Percentiles rank a stretch among this genome's conserved stretches.
phyloP scores from a whole-genome alignment of 1,284 basidiomycete genomes.

The Schizophyllum commune region DNA sequence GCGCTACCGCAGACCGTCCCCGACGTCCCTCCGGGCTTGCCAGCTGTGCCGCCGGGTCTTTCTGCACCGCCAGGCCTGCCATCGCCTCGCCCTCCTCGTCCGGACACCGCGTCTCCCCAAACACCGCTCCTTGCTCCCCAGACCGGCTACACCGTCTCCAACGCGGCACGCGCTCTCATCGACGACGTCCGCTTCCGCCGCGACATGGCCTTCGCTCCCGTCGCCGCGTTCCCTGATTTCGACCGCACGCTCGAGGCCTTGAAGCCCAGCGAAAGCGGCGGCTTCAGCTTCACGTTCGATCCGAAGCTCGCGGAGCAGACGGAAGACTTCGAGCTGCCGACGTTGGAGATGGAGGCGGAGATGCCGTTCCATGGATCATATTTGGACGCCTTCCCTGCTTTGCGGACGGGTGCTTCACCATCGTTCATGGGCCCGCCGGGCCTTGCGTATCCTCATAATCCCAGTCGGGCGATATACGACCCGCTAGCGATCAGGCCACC shows the following conservation, averaged over 20 bases:
- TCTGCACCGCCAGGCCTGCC: conserved; percentile 63
- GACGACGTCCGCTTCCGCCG: conserved; percentile 78
- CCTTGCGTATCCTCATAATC: conserved; percentile 37
- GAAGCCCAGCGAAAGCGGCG: conserved; percentile 50
- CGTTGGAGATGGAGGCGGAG: conserved; percentile 45
- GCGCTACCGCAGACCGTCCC: conserved; percentile 34
- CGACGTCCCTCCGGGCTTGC: conserved; percentile 39
- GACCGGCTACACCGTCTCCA: conserved; percentile 81
- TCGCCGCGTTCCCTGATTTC: conserved; percentile 71
- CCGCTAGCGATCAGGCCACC: conserved; percentile 31
- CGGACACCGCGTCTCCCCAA: conserved; percentile 45
- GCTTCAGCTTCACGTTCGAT: conserved; percentile 79
- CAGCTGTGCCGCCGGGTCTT: conserved; percentile 45
- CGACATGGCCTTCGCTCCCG: conserved; percentile 44
- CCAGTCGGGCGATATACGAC: conserved; percentile 47
- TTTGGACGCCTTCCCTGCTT: conserved; percentile 57
- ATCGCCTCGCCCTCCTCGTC: conserved; percentile 40
- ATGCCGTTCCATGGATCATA: conserved; percentile 54
- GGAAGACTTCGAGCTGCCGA: conserved; percentile 36
- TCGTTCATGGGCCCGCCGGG: conserved; percentile 42
- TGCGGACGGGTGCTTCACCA: conserved; percentile 31
- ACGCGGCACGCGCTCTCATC: conserved; percentile 73
- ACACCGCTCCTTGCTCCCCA: conserved; percentile 48
- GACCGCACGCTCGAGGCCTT: conserved; percentile 71
- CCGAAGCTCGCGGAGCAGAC: conserved; percentile 47